Conservation (phyloP, 73 alveolate species). For the Urostyla sp. region DNA sequence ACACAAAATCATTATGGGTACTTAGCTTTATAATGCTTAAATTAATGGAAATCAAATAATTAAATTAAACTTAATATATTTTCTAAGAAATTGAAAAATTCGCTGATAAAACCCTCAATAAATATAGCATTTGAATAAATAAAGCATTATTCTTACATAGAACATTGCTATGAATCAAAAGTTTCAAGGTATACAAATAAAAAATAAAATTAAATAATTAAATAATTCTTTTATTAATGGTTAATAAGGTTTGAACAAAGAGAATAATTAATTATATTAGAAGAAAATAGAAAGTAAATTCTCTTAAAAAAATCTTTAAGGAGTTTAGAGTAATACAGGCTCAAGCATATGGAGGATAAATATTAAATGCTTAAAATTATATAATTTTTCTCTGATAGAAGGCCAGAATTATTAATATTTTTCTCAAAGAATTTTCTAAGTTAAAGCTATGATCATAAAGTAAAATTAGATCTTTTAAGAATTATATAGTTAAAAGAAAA, state of each 20-base stretch:
- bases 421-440: slow-evolving; percentile 23
- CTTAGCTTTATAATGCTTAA: not conserved
- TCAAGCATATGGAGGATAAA: slow-evolving; percentile 9
- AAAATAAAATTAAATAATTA: not conserved
- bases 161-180: not conserved
- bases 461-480: not conserved
- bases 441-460: not conserved
- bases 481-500: not conserved
- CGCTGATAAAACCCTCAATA: not conserved
- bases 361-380: slow-evolving; percentile 46
- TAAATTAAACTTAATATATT: not conserved
- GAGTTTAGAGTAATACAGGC: slow-evolving; percentile 19
- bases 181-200: not conserved
- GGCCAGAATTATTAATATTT: slow-evolving; percentile 28
- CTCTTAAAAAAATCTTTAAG: slow-evolving; percentile 4
- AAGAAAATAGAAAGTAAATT: not conserved
- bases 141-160: not conserved
- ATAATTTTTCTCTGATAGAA: slow-evolving; percentile 25
- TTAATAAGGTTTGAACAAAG: not conserved
- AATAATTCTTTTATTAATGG: slow-evolving; percentile 34
- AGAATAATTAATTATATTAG: not conserved
- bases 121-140: not conserved
- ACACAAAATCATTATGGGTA: not conserved
- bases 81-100: not conserved
- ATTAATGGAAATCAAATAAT: not conserved